Conservation (phyloP, 495 filamentous ascomycete species). For the Penicillium subrubescens region DNA sequence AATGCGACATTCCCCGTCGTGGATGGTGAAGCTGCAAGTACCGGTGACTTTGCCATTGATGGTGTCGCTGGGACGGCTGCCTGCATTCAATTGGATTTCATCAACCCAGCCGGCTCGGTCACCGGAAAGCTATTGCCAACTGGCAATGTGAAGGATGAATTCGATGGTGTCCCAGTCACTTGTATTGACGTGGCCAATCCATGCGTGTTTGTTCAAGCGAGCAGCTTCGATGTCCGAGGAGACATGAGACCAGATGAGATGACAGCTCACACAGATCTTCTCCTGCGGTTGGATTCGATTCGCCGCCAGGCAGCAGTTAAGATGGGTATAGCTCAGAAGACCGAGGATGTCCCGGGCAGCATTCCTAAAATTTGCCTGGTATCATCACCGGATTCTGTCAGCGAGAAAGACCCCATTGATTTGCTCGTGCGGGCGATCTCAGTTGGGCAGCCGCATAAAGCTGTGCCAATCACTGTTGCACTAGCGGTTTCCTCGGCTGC, state of each 20-base stretch:
- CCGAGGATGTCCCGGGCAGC: conserved; percentile 52
- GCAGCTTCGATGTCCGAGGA: conserved; percentile 51
- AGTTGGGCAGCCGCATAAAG: conserved; percentile 64
- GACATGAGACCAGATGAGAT: conserved; percentile 57
- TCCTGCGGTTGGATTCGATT: conserved; percentile 60
- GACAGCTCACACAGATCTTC: conserved; percentile 46
- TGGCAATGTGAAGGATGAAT: conserved; percentile 53
- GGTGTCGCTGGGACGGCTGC: conserved; percentile 64
- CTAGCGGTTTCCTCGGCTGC: not conserved
- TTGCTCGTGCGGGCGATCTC: conserved; percentile 49
- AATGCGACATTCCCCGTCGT: conserved; percentile 51
- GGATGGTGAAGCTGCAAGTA: conserved; percentile 49
- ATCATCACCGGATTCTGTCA: conserved; percentile 10
- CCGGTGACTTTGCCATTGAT: conserved; percentile 64
- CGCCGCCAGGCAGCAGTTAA: conserved; percentile 57
- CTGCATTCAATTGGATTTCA: conserved; percentile 61
- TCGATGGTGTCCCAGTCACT: conserved; percentile 55
- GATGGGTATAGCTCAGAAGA: conserved; percentile 60
- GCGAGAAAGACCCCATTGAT: conserved; percentile 36
- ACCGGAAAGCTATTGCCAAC: conserved; percentile 70
- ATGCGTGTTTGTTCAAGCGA: conserved; percentile 61
- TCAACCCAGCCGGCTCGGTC: conserved; percentile 66
- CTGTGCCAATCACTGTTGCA: conserved; percentile 40
- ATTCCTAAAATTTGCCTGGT: conserved; percentile 70
- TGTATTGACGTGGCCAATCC: conserved; percentile 70